Percentiles rank a stretch among this genome's conserved stretches.
Evolutionary conservation across 2,329 filamentous ascomycete species (phyloP).

Genomic region (Hypomyces perniciosus): DNA sequence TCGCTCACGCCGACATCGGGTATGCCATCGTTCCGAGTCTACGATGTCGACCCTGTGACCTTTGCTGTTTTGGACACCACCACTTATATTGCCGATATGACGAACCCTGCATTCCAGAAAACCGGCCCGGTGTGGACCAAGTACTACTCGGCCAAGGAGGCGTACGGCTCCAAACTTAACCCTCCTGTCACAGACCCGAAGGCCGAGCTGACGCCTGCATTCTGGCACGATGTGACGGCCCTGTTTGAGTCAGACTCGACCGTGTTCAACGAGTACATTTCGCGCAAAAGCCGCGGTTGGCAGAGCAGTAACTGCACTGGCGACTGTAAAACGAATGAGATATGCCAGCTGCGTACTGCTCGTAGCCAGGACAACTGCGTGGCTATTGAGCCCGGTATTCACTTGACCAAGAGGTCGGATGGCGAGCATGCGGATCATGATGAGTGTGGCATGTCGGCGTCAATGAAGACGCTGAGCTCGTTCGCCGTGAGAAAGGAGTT

Average conservation of each 20-base stretch:
- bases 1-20: constrained; percentile 50
- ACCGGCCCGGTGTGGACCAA: constrained; percentile 45
- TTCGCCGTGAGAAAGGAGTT: constrained; percentile 21
- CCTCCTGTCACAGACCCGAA: constrained; percentile 33
- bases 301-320: constrained; percentile 34
- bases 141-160: constrained; percentile 51
- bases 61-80: constrained; percentile 49
- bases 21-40: constrained; percentile 52
- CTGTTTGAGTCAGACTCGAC: constrained; percentile 37
- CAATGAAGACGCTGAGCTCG: constrained; percentile 21
- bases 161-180: constrained; percentile 41
- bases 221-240: constrained; percentile 53
- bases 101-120: constrained; percentile 35
- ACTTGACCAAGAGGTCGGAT: constrained; percentile 26
- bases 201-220: constrained; percentile 47
- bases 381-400: constrained; percentile 28
- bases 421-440: constrained; percentile 17
- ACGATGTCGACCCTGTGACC: constrained; percentile 51
- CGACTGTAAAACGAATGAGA: constrained; percentile 38
- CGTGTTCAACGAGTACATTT: constrained; percentile 41
- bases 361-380: constrained; percentile 48
- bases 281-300: constrained; percentile 43
- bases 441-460: constrained; percentile 26
- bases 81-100: constrained; percentile 50
- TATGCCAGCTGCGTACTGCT: constrained; percentile 48